phyloP scores from a whole-genome alignment of 1,284 basidiomycete species.

The Sparassis latifolia region DNA sequence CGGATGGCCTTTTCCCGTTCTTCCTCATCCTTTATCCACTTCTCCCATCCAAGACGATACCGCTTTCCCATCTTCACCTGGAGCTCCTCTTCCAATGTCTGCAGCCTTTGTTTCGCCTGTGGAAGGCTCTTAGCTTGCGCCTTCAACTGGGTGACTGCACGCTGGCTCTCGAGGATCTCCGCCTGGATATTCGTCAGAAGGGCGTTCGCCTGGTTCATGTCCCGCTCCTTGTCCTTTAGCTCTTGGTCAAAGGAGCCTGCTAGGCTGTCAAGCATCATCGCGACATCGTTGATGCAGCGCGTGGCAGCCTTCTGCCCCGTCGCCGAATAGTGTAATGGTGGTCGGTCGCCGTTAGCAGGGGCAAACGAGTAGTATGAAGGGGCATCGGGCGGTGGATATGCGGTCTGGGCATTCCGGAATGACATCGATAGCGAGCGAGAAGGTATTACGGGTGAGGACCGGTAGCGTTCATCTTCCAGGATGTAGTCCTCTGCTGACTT shows the following conservation, averaged over 20 bases:
- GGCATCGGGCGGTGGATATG: conserved; percentile 38
- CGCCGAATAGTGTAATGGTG: conserved; percentile 80
- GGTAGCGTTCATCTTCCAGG: conserved; percentile 95
- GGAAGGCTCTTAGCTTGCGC: conserved; percentile 64
- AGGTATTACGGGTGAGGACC: conserved; percentile 80
- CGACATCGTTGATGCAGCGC: conserved; percentile 79
- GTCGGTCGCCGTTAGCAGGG: conserved; percentile 49
- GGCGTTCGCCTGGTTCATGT: conserved; percentile 86
- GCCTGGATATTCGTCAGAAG: conserved; percentile 84
- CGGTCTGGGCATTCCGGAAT: conserved; percentile 59
- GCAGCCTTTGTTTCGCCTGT: conserved; percentile 54
- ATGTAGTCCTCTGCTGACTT: conserved; percentile 99
- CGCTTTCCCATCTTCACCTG: conserved; percentile 72
- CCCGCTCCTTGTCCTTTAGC: conserved; percentile 86
- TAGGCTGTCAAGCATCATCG: conserved; percentile 82
- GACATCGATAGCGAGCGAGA: conserved; percentile 60
- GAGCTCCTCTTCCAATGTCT: conserved; percentile 63
- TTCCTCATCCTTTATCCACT: conserved; percentile 86
- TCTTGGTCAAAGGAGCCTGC: conserved; percentile 94
- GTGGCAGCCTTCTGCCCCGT: conserved; percentile 87
- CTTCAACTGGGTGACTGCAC: conserved; percentile 67
- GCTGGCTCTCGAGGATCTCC: conserved; percentile 87
- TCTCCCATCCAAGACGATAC: conserved; percentile 85
- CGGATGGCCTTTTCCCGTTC: conserved; percentile 61
- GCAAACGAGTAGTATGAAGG: conserved; percentile 37